A percentile compares a stretch with the other conserved stretches of the same genome.
Evolutionary conservation across 2,329 filamentous ascomycete genomes (phyloP).

Genomic region (Botrytis squamosa): DNA sequence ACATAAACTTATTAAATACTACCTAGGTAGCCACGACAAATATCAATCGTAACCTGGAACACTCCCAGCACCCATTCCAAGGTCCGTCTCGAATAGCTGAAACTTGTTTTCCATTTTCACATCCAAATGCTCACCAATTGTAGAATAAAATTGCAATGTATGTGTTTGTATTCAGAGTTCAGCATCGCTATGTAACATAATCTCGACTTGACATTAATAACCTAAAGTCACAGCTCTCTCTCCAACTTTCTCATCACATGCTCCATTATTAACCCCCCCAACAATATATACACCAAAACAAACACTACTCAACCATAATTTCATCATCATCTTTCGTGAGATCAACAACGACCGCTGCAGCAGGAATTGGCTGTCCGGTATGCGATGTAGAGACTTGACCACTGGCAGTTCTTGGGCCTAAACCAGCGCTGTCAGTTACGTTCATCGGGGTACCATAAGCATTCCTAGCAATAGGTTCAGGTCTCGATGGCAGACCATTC

Average conservation of each 20-base stretch:
- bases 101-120: fast-evolving
- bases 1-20: neutral
- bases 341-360: neutral
- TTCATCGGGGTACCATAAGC: neutral
- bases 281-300: neutral
- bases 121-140: neutral
- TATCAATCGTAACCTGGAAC: neutral
- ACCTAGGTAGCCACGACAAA: neutral
- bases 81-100: neutral
- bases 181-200: neutral
- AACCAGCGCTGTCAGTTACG: neutral
- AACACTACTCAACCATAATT: neutral
- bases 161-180: neutral
- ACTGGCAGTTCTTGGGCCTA: neutral
- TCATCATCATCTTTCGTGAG: neutral
- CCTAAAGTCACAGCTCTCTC: neutral
- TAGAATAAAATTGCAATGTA: neutral
- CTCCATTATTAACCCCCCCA: neutral
- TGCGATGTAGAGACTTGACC: neutral
- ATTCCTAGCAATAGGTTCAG: neutral
- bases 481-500: neutral
- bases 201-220: neutral
- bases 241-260: neutral
- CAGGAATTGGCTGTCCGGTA: too few species aligned
- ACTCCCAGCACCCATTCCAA: neutral